A percentile compares a stretch with the other conserved stretches of the same genome.
phyloP scores from a whole-genome alignment of 1,284 basidiomycete genomes.

The Pascua guehoae region DNA sequence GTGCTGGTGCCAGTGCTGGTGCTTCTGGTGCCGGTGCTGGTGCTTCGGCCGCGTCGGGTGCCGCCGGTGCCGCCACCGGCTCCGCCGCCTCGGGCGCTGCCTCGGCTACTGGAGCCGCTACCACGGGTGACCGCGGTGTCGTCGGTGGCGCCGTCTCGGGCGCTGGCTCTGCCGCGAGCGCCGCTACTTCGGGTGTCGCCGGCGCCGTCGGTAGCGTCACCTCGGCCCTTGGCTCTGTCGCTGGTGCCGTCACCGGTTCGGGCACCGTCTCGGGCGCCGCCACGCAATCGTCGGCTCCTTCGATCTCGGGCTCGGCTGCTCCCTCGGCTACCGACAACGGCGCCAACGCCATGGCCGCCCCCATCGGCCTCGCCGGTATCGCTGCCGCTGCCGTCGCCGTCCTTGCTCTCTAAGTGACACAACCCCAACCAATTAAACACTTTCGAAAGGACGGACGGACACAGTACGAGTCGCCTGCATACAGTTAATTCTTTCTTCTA shows the following conservation, averaged over 20 bases:
- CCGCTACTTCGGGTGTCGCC: slow-evolving; percentile 5
- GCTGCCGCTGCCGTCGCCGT: slow-evolving; percentile 10
- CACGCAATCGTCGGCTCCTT: no score
- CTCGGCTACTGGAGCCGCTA: slow-evolving; percentile 4
- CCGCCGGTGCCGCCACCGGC: neutral
- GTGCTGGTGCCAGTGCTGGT: neutral
- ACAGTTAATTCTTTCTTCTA: no score
- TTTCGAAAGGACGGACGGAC: neutral
- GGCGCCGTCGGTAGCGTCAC: neutral
- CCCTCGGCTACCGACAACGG: neutral
- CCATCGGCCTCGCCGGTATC: slow-evolving; percentile 3
- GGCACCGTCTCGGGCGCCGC: no score
- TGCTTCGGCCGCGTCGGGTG: neutral
- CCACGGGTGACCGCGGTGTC: slow-evolving; percentile 1
- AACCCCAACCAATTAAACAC: neutral
- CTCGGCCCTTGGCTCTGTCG: slow-evolving; percentile 1
- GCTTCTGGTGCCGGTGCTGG: neutral
- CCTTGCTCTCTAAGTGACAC: slow-evolving; percentile 14
- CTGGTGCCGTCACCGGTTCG: neutral
- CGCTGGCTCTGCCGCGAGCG: neutral
- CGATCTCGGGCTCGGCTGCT: neutral
- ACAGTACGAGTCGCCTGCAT: no score
- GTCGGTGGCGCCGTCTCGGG: slow-evolving; percentile 1
- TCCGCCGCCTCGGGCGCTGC: neutral
- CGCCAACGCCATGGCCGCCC: neutral